These are phyloP conservation scores for Polyplosphaeria fusca DNA, from an alignment of 495 filamentous ascomycete species.

Conservation along the genomic window DNA sequence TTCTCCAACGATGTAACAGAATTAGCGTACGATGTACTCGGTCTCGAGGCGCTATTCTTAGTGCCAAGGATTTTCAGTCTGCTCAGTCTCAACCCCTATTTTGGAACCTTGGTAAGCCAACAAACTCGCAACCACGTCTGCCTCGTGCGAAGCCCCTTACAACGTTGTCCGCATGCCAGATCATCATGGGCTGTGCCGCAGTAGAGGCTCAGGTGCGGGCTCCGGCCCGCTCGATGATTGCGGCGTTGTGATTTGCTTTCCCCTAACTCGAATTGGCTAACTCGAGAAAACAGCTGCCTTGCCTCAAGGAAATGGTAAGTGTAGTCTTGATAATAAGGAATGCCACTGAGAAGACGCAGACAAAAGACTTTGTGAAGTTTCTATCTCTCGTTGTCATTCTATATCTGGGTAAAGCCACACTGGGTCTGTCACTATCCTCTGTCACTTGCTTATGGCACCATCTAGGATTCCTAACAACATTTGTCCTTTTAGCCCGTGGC, in stretches of 20 bases:
- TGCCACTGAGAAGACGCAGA: conserved; percentile 49
- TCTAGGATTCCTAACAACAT: conserved; percentile 89
- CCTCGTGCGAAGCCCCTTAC: not conserved
- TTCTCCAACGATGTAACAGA: conserved; percentile 63
- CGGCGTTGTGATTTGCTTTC: no score
- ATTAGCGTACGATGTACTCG: conserved; percentile 80
- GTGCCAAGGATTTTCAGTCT: conserved; percentile 86
- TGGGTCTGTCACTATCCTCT: conserved; percentile 7
- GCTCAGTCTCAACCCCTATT: conserved; percentile 84
- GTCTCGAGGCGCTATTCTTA: conserved; percentile 84
- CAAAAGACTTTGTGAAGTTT: conserved; percentile 89
- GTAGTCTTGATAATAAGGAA: conserved; percentile 8
- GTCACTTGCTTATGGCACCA: no score
- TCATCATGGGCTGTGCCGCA: not conserved
- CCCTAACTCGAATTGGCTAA: no score
- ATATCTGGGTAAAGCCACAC: conserved; percentile 60
- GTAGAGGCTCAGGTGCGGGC: not conserved
- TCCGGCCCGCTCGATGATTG: not conserved
- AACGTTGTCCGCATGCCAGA: not conserved
- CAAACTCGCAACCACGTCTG: not conserved
- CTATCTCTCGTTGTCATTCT: conserved; percentile 80
- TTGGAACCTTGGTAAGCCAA: conserved; percentile 66
- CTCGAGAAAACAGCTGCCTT: conserved; percentile 58
- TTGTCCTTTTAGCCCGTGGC: conserved; percentile 81
- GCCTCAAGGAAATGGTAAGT: conserved; percentile 79